Percentiles rank a stretch among this genome's conserved stretches.
Evolutionary conservation across 257 asterid genomes (phyloP).

Genomic region (Fraxinus quadrangulata): DNA sequence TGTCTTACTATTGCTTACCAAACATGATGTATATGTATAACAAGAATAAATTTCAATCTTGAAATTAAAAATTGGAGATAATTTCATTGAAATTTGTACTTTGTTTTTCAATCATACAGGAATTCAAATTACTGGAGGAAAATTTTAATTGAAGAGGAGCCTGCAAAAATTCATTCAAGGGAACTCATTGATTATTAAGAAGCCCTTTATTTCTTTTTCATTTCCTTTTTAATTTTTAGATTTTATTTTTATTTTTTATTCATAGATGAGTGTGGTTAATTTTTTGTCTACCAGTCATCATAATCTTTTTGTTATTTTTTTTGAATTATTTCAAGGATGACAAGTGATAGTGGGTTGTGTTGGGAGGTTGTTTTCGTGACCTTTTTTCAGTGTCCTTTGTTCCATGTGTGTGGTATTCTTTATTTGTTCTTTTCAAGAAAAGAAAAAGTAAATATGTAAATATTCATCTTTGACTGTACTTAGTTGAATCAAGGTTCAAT

Average conservation of each 20-base stretch:
- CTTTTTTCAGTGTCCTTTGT: slow-evolving; percentile 24
- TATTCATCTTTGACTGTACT: slow-evolving; percentile 28
- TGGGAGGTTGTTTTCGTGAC: slow-evolving; percentile 28
- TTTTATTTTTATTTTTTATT: neutral
- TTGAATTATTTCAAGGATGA: slow-evolving; percentile 32
- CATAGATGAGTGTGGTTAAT: slow-evolving; percentile 37
- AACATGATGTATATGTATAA: neutral
- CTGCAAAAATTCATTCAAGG: neutral
- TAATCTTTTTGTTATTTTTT: slow-evolving; percentile 4
- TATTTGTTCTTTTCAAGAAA: slow-evolving; percentile 29
- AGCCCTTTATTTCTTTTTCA: slow-evolving; percentile 22
- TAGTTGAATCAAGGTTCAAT: neutral
- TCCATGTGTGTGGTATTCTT: slow-evolving; percentile 25
- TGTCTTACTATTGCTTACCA: no score
- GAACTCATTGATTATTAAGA: slow-evolving; percentile 25
- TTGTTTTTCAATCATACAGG: slow-evolving; percentile 29
- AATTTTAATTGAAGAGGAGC: neutral
- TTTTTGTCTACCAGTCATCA: slow-evolving; percentile 34
- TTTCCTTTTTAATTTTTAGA: neutral
- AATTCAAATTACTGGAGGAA: slow-evolving; percentile 26
- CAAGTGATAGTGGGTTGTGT: slow-evolving; percentile 31
- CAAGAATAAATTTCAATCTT: neutral
- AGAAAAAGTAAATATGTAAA: slow-evolving; percentile 12
- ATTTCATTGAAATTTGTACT: neutral
- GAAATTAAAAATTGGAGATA: neutral